Evolutionary conservation across 1,284 basidiomycete genomes (phyloP).

Genomic region (Leccinum griseonigrum): DNA sequence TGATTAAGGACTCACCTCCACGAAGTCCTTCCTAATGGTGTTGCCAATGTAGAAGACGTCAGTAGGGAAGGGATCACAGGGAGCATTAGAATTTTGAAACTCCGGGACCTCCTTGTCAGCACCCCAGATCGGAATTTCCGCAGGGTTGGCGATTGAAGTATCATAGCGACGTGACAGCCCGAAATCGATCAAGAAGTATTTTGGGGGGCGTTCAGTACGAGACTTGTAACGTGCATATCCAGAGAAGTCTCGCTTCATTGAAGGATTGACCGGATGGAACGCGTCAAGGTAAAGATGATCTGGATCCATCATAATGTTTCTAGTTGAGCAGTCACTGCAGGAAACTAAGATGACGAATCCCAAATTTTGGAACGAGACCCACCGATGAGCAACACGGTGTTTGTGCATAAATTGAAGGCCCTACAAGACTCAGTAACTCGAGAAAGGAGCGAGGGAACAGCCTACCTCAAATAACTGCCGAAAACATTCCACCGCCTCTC

Average conservation of each 20-base stretch:
- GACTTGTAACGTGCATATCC: slow-evolving; percentile 20
- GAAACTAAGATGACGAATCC: no score
- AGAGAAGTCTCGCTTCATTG: slow-evolving; percentile 19
- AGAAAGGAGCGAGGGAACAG: rapidly evolving
- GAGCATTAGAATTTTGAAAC: slow-evolving; percentile 16
- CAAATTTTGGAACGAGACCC: no score
- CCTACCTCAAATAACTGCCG: slow-evolving; percentile 38
- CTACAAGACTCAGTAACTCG: no score
- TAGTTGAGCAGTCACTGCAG: slow-evolving; percentile 15
- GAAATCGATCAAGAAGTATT: slow-evolving; percentile 41
- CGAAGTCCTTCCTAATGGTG: slow-evolving; percentile 27
- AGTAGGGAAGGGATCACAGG: slow-evolving; percentile 35
- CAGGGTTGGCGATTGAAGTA: slow-evolving; percentile 9
- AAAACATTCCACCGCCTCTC: slow-evolving; percentile 35
- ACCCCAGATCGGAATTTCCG: slow-evolving; percentile 22
- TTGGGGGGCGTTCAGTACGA: slow-evolving; percentile 32
- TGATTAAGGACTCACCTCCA: slow-evolving; percentile 20
- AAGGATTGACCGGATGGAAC: slow-evolving; percentile 24
- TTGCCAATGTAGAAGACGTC: slow-evolving; percentile 40
- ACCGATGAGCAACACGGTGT: slow-evolving; percentile 24
- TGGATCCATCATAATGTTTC: slow-evolving; percentile 39
- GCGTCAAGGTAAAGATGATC: slow-evolving; percentile 25
- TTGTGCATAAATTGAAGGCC: slow-evolving; percentile 25
- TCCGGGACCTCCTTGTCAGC: slow-evolving; percentile 28
- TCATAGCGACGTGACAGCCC: slow-evolving; percentile 34